phyloP scores from a whole-genome alignment of 768 basidiomycete species.

The Amanita rubescens region DNA sequence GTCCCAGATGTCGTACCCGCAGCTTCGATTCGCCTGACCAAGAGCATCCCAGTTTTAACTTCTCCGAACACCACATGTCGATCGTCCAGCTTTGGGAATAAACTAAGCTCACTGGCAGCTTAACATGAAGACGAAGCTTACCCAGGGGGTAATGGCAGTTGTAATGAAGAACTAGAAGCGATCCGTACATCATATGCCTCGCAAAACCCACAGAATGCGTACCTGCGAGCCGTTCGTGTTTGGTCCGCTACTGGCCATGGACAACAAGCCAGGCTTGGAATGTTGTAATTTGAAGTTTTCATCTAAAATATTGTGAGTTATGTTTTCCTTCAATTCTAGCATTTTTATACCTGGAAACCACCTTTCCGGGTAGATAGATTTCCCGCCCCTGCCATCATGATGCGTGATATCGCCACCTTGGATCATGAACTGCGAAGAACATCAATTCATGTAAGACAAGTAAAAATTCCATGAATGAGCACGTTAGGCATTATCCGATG shows the following conservation, averaged over 20 bases:
- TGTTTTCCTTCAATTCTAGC: neutral
- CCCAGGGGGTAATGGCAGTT: constrained; percentile 62
- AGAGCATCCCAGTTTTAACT: constrained; percentile 53
- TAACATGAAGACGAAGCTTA: constrained; percentile 16
- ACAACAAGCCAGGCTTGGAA: constrained; percentile 53
- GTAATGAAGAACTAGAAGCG: constrained; percentile 64
- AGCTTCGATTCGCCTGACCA: constrained; percentile 55
- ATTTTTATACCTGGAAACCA: constrained; percentile 56
- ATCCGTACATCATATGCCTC: neutral
- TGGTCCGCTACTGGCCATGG: constrained; percentile 81
- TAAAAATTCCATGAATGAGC: constrained; percentile 12
- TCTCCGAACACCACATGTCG: constrained; percentile 70
- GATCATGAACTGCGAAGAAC: constrained; percentile 73
- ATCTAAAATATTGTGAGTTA: constrained; percentile 34
- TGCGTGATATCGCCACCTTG: constrained; percentile 84
- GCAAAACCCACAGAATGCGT: constrained; percentile 7
- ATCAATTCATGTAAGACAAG: too few relatives aligned
- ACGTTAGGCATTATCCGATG: constrained; percentile 70
- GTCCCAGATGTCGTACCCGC: constrained; percentile 30
- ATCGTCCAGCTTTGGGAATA: constrained; percentile 41
- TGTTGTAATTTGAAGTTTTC: constrained; percentile 80
- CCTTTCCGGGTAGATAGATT: constrained; percentile 78
- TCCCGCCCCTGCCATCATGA: constrained; percentile 70
- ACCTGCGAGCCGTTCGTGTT: constrained; percentile 80
- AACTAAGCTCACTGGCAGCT: neutral